These are phyloP conservation scores for Violaceomyces palustris DNA, from an alignment of 1,284 basidiomycete species.

Conservation along the genomic window DNA sequence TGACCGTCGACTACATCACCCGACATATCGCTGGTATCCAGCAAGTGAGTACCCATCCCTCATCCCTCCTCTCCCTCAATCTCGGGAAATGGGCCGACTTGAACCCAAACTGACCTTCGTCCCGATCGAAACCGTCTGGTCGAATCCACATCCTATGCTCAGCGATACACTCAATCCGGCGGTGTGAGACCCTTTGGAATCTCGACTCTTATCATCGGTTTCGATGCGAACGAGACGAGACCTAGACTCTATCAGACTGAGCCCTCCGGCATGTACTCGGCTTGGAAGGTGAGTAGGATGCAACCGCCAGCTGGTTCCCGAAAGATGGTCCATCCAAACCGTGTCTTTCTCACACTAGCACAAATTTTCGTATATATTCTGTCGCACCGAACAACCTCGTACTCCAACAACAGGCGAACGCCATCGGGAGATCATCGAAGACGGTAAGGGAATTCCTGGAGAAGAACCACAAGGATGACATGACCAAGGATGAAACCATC, in stretches of 20 bases:
- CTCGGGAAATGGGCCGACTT: too few species aligned
- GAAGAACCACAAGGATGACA: constrained; percentile 92
- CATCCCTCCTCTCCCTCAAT: too few species aligned
- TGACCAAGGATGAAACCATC: constrained; percentile 81
- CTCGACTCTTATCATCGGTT: constrained; percentile 92
- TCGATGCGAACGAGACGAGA: constrained; percentile 83
- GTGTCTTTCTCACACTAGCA: constrained; percentile 1
- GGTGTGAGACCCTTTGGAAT: constrained; percentile 98
- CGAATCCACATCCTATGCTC: neutral
- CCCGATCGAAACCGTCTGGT: too few species aligned
- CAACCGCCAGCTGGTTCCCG: neutral
- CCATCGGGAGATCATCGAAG: constrained; percentile 94
- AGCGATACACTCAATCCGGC: constrained; percentile 97
- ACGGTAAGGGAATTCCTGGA: constrained; percentile 98
- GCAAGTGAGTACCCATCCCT: constrained; percentile 62
- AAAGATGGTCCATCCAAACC: neutral
- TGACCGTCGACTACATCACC: constrained; percentile 97
- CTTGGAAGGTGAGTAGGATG: constrained; percentile 99
- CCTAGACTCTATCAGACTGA: constrained; percentile 95
- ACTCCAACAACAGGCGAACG: constrained; percentile 79
- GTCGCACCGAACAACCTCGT: too few species aligned
- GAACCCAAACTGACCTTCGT: too few species aligned
- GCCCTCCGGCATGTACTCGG: constrained; percentile 89
- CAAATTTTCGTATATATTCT: too few species aligned
- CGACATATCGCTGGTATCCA: constrained; percentile 95